Evolutionary conservation across 2,329 filamentous ascomycete species (phyloP).

Genomic region (Colletotrichum sublineola): DNA sequence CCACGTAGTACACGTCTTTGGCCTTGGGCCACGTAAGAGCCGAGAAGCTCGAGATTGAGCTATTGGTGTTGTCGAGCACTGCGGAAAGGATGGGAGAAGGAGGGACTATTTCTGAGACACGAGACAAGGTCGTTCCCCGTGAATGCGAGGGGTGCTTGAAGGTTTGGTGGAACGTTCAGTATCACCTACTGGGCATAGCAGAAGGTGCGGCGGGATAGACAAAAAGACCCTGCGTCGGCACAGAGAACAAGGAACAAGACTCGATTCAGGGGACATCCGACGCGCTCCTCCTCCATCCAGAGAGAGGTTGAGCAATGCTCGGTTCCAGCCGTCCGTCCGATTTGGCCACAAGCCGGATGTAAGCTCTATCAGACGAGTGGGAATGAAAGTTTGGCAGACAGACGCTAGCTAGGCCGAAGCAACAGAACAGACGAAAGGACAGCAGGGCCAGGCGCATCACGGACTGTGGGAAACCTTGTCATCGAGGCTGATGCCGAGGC

Average conservation of each 20-base stretch:
- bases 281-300: too few relatives aligned
- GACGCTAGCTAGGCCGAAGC: neutral
- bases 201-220: conserved; percentile 4
- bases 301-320: neutral
- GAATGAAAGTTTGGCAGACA: neutral
- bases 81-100: neutral
- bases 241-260: neutral
- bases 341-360: neutral
- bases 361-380: conserved; percentile 3
- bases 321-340: conserved; percentile 12
- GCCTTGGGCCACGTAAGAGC: conserved; percentile 17
- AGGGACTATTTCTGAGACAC: neutral
- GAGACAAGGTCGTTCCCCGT: neutral
- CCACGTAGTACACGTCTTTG: conserved; percentile 18
- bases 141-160: conserved; percentile 5
- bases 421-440: conserved; percentile 11
- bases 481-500: neutral
- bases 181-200: neutral
- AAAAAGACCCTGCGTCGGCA: conserved; percentile 25
- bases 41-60: neutral
- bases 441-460: conserved; percentile 16
- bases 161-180: neutral
- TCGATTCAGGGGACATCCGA: neutral
- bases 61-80: neutral
- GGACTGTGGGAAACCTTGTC: neutral